A percentile compares a stretch with the other conserved stretches of the same genome.
Conservation (phyloP, 306 rosid species). For the Hylodesmum podocarpum region DNA sequence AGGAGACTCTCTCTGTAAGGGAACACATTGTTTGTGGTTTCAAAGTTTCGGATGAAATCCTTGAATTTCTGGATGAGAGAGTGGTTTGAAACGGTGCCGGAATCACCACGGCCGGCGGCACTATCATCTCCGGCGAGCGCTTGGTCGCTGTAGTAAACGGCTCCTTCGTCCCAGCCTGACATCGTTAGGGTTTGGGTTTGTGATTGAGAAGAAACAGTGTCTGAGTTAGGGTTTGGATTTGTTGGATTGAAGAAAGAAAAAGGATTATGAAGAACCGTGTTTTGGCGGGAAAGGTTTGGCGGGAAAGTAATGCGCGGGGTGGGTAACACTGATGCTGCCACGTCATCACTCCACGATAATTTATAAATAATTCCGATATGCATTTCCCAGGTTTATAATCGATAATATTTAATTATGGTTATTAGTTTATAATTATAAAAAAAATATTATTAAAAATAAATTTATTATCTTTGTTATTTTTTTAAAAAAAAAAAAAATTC, state of each 20-base stretch:
- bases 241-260: not conserved
- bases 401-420: too few relatives aligned
- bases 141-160: conserved; percentile 90
- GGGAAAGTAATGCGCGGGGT: not conserved
- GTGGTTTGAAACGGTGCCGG: conserved; percentile 55
- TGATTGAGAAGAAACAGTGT: not conserved
- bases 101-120: conserved; percentile 41
- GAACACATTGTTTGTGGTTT: conserved; percentile 63
- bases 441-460: too few relatives aligned
- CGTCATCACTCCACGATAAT: too few relatives aligned
- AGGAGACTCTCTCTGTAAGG: conserved; percentile 87
- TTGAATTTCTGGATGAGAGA: conserved; percentile 78
- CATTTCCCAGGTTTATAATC: too few relatives aligned
- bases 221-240: conserved; percentile 18
- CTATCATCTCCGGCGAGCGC: conserved; percentile 80
- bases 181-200: conserved; percentile 38
- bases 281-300: conserved; percentile 36
- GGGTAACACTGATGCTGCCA: not conserved
- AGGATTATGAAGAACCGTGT: not conserved
- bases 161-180: conserved; percentile 99
- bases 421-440: too few relatives aligned
- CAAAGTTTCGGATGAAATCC: conserved; percentile 91
- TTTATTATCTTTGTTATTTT: too few relatives aligned
- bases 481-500: too few relatives aligned
- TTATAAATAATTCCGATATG: too few relatives aligned